Evolutionary conservation across 2,329 filamentous ascomycete species (phyloP), one percentile per base, ranked within the genome.

Genomic region (Colletotrichum chrysophilum): DNA sequence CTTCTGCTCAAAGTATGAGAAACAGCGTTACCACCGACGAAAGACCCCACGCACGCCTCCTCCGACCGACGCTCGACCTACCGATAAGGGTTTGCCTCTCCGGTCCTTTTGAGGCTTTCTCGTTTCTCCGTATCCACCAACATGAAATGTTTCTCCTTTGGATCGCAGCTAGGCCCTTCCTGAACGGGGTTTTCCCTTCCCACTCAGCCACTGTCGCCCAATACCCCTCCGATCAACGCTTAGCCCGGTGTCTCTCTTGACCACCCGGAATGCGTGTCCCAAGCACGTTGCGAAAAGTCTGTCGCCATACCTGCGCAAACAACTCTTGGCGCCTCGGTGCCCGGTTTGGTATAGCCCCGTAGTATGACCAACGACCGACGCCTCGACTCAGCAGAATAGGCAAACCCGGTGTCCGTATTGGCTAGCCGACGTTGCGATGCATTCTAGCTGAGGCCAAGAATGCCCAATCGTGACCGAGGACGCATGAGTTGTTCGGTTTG

Each of bases 281-380:
- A 26, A 52, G 70, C 73, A 75, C 73, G 73, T 75, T 75, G 73
- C 12, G 30, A 66, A 73, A 67, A 73, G 56, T 75, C 43, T 68
- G 70, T 62, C 66, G 69, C 73, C 21, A 65, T 61, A 34, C 12
- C 48, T 71, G 48, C 12, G 16, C 64, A 64, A 48, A 26, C 64
- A 32, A 28, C 56, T 75, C 73, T 75, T 75, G 73, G 73, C 73
- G 48, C 73, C 28, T 75, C 73, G 73, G 73, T 73, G 30, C 64
- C 70, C 30, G 21, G 60, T 68, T 26, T 24, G 70, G 73, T 64
- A 75, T 60, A 75, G 70, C 55, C 72, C 72, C 61, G 36, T 66
- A 43, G 43, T n/a, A 30, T 10, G 48, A 43, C 52, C 34, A 24
- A 16, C 66, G 48, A 36, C 16, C 16, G 34, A 26, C 69, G 32